Evolutionary conservation across 164 flowering plant species (phyloP).

Genomic region (Stephania yunnanensis): DNA sequence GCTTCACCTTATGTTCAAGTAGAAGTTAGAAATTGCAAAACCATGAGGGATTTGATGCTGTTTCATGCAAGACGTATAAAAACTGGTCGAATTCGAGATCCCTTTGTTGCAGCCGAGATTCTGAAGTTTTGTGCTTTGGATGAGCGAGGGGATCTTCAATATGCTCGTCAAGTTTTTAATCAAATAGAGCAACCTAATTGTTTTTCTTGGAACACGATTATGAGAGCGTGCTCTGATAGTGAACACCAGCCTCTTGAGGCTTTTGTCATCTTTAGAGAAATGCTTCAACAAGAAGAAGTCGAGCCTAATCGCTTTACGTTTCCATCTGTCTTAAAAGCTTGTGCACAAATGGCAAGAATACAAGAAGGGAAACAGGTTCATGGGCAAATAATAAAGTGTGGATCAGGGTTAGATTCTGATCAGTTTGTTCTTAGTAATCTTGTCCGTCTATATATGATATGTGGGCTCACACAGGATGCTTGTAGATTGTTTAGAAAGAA

Average conservation of each 20-base stretch:
- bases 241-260: constrained; percentile 29
- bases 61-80: constrained; percentile 49
- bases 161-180: constrained; percentile 32
- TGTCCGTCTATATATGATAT: constrained; percentile 39
- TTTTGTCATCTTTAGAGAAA: constrained; percentile 23
- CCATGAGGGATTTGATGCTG: constrained; percentile 37
- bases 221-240: constrained; percentile 39
- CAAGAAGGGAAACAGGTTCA: constrained; percentile 49
- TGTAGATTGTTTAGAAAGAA: constrained; percentile 21
- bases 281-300: constrained; percentile 30
- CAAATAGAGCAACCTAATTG: constrained; percentile 39
- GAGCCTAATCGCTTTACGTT: constrained; percentile 42
- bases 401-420: constrained; percentile 28
- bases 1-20: constrained; percentile 13
- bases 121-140: constrained; percentile 31
- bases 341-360: constrained; percentile 27
- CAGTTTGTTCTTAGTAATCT: constrained; percentile 50
- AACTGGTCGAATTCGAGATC: constrained; percentile 45
- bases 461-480: constrained; percentile 42
- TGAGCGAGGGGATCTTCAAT: constrained; percentile 21
- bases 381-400: constrained; percentile 33
- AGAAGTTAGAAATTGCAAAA: constrained; percentile 38
- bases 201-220: constrained; percentile 52
- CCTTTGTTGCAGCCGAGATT: constrained; percentile 44
- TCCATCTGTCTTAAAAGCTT: constrained; percentile 50